phyloP scores from a whole-genome alignment of 2,329 filamentous ascomycete species.

The Aureobasidium lini region DNA sequence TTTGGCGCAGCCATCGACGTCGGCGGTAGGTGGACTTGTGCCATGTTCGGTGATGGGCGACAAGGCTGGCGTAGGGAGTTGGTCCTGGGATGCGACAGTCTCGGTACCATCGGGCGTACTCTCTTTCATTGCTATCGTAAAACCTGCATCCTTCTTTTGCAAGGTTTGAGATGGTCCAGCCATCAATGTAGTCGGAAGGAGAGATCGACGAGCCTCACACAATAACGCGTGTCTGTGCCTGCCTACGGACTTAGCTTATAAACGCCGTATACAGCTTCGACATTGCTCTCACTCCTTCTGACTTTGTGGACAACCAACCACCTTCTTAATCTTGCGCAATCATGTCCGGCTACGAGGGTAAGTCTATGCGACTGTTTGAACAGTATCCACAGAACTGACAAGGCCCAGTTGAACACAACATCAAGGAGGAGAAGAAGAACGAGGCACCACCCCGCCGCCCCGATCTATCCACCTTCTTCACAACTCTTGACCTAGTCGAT shows the following conservation, averaged over 20 bases:
- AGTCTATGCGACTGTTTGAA: background rate
- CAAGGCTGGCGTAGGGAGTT: conserved; percentile 24
- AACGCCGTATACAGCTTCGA: background rate
- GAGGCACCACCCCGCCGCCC: conserved; percentile 44
- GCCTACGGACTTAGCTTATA: conserved; percentile 1
- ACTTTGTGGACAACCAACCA: background rate
- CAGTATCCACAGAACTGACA: conserved; percentile 2
- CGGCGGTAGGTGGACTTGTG: background rate
- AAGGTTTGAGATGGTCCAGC: background rate
- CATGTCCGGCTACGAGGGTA: conserved; percentile 44
- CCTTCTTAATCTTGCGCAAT: background rate
- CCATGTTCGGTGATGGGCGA: conserved; percentile 23
- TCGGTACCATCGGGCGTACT: background rate
- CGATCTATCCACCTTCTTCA: conserved; percentile 59
- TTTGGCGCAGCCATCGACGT: background rate
- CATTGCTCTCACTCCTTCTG: background rate
- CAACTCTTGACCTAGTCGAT: conserved; percentile 51
- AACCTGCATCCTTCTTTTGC: background rate
- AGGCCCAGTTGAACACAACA: conserved; percentile 42
- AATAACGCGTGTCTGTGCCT: conserved; percentile 6
- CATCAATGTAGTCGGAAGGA: background rate
- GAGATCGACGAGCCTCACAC: background rate
- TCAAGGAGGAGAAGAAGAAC: conserved; percentile 30
- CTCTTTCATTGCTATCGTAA: background rate
- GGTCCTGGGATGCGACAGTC: conserved; percentile 2